phyloP scores from a whole-genome alignment of 2,329 filamentous ascomycete species.

The Colletotrichum endophyticum region DNA sequence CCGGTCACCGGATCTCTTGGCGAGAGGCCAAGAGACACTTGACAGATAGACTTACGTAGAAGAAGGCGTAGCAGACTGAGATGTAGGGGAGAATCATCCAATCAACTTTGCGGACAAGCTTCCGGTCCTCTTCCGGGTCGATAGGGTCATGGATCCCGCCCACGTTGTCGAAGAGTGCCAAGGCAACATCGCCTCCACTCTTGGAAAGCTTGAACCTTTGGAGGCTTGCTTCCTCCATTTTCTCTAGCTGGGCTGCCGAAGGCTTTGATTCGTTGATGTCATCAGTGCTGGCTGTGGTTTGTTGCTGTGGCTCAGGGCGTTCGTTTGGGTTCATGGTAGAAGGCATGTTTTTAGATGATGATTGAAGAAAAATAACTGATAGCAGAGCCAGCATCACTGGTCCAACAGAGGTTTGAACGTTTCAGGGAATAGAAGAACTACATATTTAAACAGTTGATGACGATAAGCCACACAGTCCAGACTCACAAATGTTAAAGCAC shows the following conservation, averaged over 20 bases:
- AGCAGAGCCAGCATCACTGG: background rate
- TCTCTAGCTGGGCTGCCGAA: background rate
- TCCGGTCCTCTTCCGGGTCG: background rate
- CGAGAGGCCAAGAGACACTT: fast-evolving
- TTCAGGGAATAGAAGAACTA: background rate
- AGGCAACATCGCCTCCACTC: background rate
- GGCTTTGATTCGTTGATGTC: background rate
- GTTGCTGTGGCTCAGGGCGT: background rate
- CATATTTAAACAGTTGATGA: background rate
- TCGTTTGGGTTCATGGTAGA: background rate
- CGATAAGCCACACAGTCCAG: fast-evolving
- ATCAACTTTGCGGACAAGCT: background rate
- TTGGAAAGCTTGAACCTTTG: background rate
- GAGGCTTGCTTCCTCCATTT: background rate
- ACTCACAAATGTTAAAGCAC: background rate
- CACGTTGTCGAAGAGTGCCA: background rate
- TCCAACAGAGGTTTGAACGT: background rate
- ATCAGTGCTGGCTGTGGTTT: fast-evolving
- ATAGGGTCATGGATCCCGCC: background rate
- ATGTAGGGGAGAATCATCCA: background rate
- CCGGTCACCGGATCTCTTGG: background rate
- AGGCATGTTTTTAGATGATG: background rate
- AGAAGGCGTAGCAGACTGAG: background rate
- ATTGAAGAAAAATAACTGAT: background rate
- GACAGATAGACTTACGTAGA: background rate